These are phyloP conservation scores for Gracilaria domingensis DNA, from an alignment of 23 red algal genomes.

Conservation along the genomic window DNA sequence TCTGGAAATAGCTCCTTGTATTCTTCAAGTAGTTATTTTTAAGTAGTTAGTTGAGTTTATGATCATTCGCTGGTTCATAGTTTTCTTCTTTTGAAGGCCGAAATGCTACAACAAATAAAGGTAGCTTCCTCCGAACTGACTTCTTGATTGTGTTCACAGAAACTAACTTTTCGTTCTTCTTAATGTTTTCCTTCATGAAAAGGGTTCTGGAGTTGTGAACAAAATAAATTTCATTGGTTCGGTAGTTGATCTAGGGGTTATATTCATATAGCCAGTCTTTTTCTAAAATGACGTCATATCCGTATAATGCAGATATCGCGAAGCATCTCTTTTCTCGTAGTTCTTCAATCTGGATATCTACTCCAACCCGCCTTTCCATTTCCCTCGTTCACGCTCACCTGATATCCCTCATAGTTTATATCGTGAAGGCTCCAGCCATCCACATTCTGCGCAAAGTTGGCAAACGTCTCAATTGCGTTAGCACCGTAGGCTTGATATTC, in stretches of 20 bases:
- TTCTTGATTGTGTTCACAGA: too few species aligned
- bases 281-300: too few species aligned
- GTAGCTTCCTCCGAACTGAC: too few species aligned
- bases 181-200: background rate
- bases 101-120: too few species aligned
- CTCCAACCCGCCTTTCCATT: slow-evolving; percentile 81
- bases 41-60: too few species aligned
- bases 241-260: slow-evolving; percentile 6
- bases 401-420: slow-evolving; percentile 89
- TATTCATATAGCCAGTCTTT: too few species aligned
- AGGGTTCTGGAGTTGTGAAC: background rate
- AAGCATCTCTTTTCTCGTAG: too few species aligned
- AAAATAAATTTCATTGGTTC: background rate
- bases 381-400: slow-evolving; percentile 81
- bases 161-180: background rate
- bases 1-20: slow-evolving; percentile 33
- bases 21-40: background rate
- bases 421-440: slow-evolving; percentile 74
- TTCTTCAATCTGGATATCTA: background rate
- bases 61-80: background rate
- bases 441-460: slow-evolving; percentile 46
- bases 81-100: too few species aligned
- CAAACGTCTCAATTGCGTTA: slow-evolving; percentile 72
- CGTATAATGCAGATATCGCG: too few species aligned
- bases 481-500: slow-evolving; percentile 56